phyloP scores from a whole-genome alignment of 1,139 yeast genomes.

The Scheffersomyces segobiensis region DNA sequence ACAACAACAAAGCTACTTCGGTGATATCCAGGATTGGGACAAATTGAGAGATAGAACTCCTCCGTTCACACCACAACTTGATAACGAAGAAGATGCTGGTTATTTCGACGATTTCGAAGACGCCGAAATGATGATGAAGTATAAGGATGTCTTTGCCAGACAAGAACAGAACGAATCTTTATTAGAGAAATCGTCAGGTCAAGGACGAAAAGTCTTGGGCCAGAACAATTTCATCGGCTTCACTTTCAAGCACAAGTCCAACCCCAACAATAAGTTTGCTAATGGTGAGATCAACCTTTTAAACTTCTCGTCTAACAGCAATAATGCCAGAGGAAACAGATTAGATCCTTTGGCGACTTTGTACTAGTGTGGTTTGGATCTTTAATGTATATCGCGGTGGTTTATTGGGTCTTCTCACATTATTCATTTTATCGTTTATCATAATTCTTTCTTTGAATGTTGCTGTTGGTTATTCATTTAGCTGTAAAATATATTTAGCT shows the following conservation, averaged over 20 bases:
- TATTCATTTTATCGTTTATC: not conserved
- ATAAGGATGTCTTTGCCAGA: slow-evolving; percentile 93
- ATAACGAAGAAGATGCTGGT: slow-evolving; percentile 97
- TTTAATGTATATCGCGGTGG: not conserved
- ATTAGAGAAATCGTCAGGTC: slow-evolving; percentile 48
- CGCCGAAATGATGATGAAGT: slow-evolving; percentile 96
- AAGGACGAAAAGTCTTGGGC: slow-evolving; percentile 40
- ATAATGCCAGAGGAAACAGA: slow-evolving; percentile 16
- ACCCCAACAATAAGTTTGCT: slow-evolving; percentile 54
- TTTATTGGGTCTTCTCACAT: not conserved
- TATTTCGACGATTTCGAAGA: slow-evolving; percentile 97
- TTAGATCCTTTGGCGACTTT: slow-evolving; percentile 50
- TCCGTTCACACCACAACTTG: slow-evolving; percentile 95
- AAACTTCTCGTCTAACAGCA: slow-evolving; percentile 20
- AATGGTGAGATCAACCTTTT: slow-evolving; percentile 43
- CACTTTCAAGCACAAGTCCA: slow-evolving; percentile 87
- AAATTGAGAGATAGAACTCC: slow-evolving; percentile 70
- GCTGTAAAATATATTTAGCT: not conserved
- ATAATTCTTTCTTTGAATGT: not conserved
- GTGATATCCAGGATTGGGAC: slow-evolving; percentile 74
- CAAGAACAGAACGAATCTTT: slow-evolving; percentile 81
- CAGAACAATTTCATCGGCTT: slow-evolving; percentile 82
- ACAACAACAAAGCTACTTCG: slow-evolving; percentile 75
- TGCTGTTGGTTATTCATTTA: slow-evolving; percentile 2
- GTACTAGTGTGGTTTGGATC: slow-evolving; percentile 22